Percentiles rank a stretch among this genome's conserved stretches.
These are phyloP conservation scores for Hansfordia pulvinata DNA, from an alignment of 2,329 filamentous ascomycete species.

Conservation along the genomic window DNA sequence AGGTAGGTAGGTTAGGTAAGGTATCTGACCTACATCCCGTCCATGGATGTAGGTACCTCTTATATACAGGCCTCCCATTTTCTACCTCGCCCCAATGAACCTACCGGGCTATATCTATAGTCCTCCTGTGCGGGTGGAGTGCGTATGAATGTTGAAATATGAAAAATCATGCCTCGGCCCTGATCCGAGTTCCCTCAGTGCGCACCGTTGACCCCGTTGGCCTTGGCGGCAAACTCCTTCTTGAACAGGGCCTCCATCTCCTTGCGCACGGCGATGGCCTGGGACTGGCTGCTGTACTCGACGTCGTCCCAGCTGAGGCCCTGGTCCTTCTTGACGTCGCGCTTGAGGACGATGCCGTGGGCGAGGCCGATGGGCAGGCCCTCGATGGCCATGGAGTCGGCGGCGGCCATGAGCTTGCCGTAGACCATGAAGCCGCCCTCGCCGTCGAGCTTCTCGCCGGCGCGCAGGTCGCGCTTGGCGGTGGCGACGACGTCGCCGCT, in stretches of 20 bases:
- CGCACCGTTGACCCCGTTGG: conserved; percentile 6
- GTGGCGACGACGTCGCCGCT: conserved; percentile 30
- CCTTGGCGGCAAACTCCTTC: conserved; percentile 9
- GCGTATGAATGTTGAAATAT: not conserved
- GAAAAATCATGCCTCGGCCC: too few species aligned
- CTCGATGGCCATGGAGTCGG: conserved; percentile 23
- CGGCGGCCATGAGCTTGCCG: conserved; percentile 25
- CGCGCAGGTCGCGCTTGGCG: conserved; percentile 27
- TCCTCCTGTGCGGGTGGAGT: not conserved
- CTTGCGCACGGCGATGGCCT: conserved; percentile 23
- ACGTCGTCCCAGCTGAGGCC: conserved; percentile 28
- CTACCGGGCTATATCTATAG: too few species aligned
- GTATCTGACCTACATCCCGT: too few species aligned
- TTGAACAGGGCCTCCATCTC: conserved; percentile 27
- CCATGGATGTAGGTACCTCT: too few species aligned
- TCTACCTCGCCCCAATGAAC: too few species aligned
- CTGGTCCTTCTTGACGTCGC: conserved; percentile 24
- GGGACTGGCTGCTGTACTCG: conserved; percentile 23
- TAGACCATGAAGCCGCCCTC: conserved; percentile 31
- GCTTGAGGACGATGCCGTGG: conserved; percentile 25
- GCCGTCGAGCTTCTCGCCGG: conserved; percentile 27
- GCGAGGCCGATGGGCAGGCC: conserved; percentile 28
- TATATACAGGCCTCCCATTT: too few species aligned
- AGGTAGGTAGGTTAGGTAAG: too few species aligned
- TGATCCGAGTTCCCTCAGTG: not conserved